These are phyloP conservation scores for Irpex sp. DNA, from an alignment of 1,284 basidiomycete species.

Conservation along the genomic window DNA sequence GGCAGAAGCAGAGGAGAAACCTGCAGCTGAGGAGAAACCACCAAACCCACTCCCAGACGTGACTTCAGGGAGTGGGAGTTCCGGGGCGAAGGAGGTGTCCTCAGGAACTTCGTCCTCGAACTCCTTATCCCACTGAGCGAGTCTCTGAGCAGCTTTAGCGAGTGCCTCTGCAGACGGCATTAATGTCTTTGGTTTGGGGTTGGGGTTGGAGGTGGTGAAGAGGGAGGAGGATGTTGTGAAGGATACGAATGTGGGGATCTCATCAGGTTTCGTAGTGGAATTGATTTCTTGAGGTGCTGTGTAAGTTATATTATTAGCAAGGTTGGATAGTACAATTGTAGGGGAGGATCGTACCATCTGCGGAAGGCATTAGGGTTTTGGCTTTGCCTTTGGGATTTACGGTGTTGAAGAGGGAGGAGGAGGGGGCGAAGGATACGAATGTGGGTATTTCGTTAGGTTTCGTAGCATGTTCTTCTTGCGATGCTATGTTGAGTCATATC, in stretches of 20 bases:
- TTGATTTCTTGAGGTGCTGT: no score
- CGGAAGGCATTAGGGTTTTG: constrained; percentile 43
- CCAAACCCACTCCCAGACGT: background rate
- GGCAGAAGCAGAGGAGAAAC: background rate
- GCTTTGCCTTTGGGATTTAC: constrained; percentile 10
- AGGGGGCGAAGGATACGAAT: constrained; percentile 30
- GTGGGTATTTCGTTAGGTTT: no score
- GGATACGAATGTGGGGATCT: constrained; percentile 21
- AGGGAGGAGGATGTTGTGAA: constrained; percentile 25
- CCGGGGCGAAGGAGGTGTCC: background rate
- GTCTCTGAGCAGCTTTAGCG: constrained; percentile 47
- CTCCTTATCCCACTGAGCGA: constrained; percentile 50
- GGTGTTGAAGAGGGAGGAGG: constrained; percentile 4
- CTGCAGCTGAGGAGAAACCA: no score
- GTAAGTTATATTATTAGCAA: no score
- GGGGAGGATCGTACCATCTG: constrained; percentile 1
- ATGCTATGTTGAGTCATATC: background rate
- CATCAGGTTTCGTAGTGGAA: no score
- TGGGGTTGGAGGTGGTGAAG: background rate
- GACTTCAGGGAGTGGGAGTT: background rate
- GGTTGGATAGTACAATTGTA: no score
- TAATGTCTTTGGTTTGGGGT: constrained; percentile 22
- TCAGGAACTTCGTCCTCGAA: constrained; percentile 24
- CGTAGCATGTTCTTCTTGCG: no score
- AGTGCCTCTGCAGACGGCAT: constrained; percentile 55